Evolutionary conservation across 1,139 yeast genomes (phyloP).

Genomic region (Candida tunisiensis): DNA sequence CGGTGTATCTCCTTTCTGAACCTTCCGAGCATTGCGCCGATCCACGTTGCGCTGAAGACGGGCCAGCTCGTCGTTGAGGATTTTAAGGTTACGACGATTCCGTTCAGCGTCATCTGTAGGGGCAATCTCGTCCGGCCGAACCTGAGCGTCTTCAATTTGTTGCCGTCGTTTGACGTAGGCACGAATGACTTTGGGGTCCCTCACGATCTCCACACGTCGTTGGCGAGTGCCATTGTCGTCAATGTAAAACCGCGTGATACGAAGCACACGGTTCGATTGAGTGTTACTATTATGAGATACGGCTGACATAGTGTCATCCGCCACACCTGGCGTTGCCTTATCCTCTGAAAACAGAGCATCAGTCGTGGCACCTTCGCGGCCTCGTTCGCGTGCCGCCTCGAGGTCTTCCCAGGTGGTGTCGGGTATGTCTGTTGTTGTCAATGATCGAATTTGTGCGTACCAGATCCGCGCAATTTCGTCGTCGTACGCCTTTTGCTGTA

Average conservation of each 20-base stretch:
- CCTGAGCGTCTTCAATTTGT: slow-evolving; percentile 50
- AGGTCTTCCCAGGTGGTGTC: slow-evolving; percentile 15
- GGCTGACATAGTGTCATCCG: slow-evolving; percentile 20
- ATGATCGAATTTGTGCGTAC: slow-evolving; percentile 48
- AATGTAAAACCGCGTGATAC: slow-evolving; percentile 63
- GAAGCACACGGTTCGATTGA: slow-evolving; percentile 42
- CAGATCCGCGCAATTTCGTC: slow-evolving; percentile 82
- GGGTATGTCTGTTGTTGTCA: slow-evolving; percentile 18
- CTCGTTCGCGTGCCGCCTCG: slow-evolving; percentile 16
- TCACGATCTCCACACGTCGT: slow-evolving; percentile 59
- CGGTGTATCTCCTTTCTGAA: slow-evolving; percentile 20
- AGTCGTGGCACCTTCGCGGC: too few relatives aligned
- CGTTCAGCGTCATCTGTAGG: slow-evolving; percentile 79
- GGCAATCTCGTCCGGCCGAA: slow-evolving; percentile 48
- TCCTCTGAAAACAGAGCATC: too few relatives aligned
- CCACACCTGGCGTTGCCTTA: too few relatives aligned
- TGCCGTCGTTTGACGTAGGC: slow-evolving; percentile 75
- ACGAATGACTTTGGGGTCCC: slow-evolving; percentile 74
- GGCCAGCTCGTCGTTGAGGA: slow-evolving; percentile 73
- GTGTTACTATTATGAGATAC: slow-evolving; percentile 19
- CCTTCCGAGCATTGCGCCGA: slow-evolving; percentile 38
- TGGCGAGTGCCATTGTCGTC: slow-evolving; percentile 82
- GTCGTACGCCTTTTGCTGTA: slow-evolving; percentile 85
- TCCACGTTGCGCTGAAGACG: slow-evolving; percentile 64
- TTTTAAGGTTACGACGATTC: slow-evolving; percentile 61